phyloP scores from a whole-genome alignment of 202 grass and related monocot genomes.

The Brachypodium distachyon region DNA sequence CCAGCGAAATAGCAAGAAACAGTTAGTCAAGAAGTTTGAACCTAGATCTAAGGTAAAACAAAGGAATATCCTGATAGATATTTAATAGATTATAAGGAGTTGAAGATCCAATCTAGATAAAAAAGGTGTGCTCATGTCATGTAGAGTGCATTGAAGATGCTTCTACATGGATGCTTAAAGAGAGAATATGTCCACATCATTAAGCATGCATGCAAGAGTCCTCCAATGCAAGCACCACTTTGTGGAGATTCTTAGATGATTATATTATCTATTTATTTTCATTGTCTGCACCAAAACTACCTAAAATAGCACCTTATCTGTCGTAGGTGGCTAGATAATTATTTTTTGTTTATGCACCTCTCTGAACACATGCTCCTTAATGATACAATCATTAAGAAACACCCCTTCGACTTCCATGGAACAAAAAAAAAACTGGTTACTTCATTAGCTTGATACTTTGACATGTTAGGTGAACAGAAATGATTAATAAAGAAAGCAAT shows the following conservation, averaged over 20 bases:
- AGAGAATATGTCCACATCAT: not conserved
- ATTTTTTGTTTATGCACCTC: not conserved
- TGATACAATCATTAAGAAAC: not conserved
- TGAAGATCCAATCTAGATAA: not conserved
- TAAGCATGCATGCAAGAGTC: not conserved
- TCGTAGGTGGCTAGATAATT: not conserved
- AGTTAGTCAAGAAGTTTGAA: slow-evolving; percentile 10
- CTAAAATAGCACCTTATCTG: not conserved
- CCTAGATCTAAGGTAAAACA: slow-evolving; percentile 2
- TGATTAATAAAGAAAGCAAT: not conserved
- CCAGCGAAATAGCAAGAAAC: slow-evolving; percentile 4
- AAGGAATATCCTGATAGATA: not conserved
- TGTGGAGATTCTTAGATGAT: no score
- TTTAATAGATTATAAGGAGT: not conserved
- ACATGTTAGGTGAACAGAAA: slow-evolving; percentile 2
- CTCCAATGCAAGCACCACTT: not conserved
- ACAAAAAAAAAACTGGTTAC: not conserved
- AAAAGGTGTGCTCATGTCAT: not conserved
- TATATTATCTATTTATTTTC: no score
- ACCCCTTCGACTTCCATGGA: not conserved
- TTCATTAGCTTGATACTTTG: not conserved
- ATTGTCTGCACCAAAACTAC: no score
- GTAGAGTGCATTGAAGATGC: not conserved
- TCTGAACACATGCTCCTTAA: not conserved
- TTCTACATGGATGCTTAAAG: not conserved